These are phyloP conservation scores for Sarocladium brachiariae DNA, from an alignment of 2,329 filamentous ascomycete genomes.

Conservation along the genomic window DNA sequence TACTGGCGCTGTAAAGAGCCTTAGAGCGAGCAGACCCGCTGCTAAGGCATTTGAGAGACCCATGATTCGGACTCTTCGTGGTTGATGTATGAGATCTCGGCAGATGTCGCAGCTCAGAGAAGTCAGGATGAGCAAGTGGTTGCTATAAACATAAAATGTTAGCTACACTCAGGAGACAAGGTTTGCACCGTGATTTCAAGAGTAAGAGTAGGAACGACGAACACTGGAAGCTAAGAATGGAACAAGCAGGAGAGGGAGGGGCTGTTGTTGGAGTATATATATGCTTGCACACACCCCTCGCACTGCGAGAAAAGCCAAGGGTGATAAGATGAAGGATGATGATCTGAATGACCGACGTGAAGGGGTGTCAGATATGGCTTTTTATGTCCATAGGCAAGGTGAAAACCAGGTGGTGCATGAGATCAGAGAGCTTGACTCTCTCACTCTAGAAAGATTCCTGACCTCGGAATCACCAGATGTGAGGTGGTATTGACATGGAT, in stretches of 20 bases:
- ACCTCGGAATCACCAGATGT: not conserved
- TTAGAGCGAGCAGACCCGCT: constrained; percentile 34
- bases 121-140: not conserved
- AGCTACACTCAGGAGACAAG: constrained; percentile 14
- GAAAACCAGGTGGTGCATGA: not conserved
- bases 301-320: not conserved
- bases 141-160: constrained; percentile 20
- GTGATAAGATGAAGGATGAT: not conserved
- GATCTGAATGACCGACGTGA: not conserved
- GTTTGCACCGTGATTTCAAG: not conserved
- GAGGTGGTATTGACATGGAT: not conserved
- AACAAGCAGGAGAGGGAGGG: not conserved
- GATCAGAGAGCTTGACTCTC: not conserved
- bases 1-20: constrained; percentile 30
- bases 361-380: not conserved
- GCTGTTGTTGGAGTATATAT: not conserved
- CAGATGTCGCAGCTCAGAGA: not conserved
- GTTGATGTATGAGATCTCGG: no score
- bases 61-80: constrained; percentile 30
- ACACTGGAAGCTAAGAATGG: no score
- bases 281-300: not conserved
- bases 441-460: not conserved
- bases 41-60: constrained; percentile 36
- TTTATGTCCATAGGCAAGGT: not conserved
- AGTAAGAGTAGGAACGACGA: no score